Evolutionary conservation across 2,329 filamentous ascomycete species (phyloP), one percentile per base, ranked within the genome.

Genomic region (Seiridium cupressi): DNA sequence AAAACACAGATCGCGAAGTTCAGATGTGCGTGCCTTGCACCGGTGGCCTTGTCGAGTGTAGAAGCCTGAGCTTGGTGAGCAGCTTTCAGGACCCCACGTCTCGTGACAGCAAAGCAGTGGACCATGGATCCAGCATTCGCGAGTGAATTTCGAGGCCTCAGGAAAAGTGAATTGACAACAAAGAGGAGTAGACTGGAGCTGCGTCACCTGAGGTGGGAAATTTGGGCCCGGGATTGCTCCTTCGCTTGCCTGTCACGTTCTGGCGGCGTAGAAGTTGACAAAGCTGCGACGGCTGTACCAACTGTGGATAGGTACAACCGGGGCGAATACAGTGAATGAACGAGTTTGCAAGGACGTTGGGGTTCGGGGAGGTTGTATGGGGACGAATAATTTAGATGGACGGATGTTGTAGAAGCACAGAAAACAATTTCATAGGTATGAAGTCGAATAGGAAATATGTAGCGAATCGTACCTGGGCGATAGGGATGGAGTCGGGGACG

Each of bases 391-490:
- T 26, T 26, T 26, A 26, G 18, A 26, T 26, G 18, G 18, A 26
- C 18, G 18, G 34, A 40, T 38, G 32, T 9, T 40, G 46, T 13
- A 18, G 44, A 32, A 26, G 56, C 34, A 58, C 32, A n/a, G 11
- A 31, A 40, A 51, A 58, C 11, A 26, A 26, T 48, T 9, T 34
- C 8, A n/a, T 32, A 36, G n/a, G 32, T 7, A n/a, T 10, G 34
- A 13, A 5, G n/a, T n/a, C 35, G 31, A 38, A 38, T 42, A 32
- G 47, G 5, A 51, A 42, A 58, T 10, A 58, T 11, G 38, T 34
- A 32, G 38, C 4, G 10, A 8, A 54, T 62, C 70, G 62, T 72
- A 72, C 70, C 70, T 72, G 35, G 70, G 60, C 48, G 69, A 66
- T 59, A 63, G 55, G 34, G 66, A 62, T 55, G 64, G 49, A 7